Evolutionary conservation across 305 asterid genomes (phyloP), one percentile per base, ranked within the genome.

Genomic region (Fraxinus platypoda): DNA sequence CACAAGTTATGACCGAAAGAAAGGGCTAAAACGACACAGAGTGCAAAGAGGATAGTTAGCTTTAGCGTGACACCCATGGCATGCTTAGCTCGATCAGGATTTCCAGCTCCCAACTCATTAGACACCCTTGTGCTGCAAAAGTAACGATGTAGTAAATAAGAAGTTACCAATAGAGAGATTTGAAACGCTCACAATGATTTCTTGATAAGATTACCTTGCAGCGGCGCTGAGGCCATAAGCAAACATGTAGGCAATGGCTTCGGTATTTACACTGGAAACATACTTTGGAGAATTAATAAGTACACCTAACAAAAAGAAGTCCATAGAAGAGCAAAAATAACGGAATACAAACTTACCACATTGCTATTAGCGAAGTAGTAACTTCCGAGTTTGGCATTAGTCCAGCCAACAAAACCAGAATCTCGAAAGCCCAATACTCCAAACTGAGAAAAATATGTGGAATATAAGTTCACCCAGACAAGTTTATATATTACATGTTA

Each of bases 371-470:
- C 0, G 98, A 88, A 33, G 98, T 93, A 4, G 91, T 77, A 75
- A 91, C 76, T 81, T 89, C 87, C 4, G 97, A 83, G 79, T 93
- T 80, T 31, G 96, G 95, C 97, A 94, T 90, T 75, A 93, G 70
- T 25, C 98, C 97, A 0, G 96, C 94, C 83, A 93, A 76, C 77
- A 93, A 73, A 52, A 94, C 98, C 9, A 92, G 94, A 82, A 90
- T 74, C 91, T 94, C 96, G 57, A 90, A 92, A 41, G 97, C 96
- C 93, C 97, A 91, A 57, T 88, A 89, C 75, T 94, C 98, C 88
- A 94, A 75, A 83, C 97, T 92, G 89, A 68, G 76, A 54, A 81
- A 31, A 26, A 79, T 21, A 12, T 41, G 5, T 46, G 0, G 35
- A 76, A 62, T 9, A 4, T 70, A 74, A 6, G 21, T 5, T 17